Base-by-base conservation (phyloP, 306 rosid genomes). In the Argentina anserina region DNA sequence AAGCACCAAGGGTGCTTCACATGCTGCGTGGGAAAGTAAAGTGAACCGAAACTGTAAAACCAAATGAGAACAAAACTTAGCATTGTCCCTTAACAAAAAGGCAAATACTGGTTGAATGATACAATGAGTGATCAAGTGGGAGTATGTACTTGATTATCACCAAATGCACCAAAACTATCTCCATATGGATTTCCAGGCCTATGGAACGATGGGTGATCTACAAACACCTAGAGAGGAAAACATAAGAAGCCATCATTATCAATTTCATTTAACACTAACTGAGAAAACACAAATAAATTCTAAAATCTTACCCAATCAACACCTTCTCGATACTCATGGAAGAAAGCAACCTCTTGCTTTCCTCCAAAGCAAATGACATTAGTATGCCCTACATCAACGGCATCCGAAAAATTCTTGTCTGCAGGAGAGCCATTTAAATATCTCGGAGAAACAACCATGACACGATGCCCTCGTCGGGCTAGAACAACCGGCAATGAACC, bases 1-100 rank as follows among this genome's bases (percentile, higher is more conserved):
- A 86, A 92, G 96, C 81, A 86, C 92, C 78, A 92, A 76, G 20
- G 98, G 98, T 21, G 96, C 98, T 80, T 92, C 98, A 85, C 96
- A 90, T 23, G 96, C 98, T 82, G 98, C 96, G 82, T 90, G 84
- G 85, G 85, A 79, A 85, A 92, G 94, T 76, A 92, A 92, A 88
- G 98, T 82, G 96, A 86, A 92, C 94, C 98, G 88, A 84, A 84
- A 90, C 98, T 92, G 94, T 84, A 87, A 82, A 90, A 83, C 82
- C 86, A 88, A 85, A 84, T 74, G 45, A 76, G 82, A 82, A 77
- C 49, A 62, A 78, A 78, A 31, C 55, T 75, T 58, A 85, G 88
- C 81, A 80, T 77, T 81, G 82, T 76, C 67, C 34, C 50, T 71
- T 49, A 68, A 72, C 21, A 70, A 80, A n/a, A 52, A 0, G 64